Conservation (phyloP, 179 eudicot species). For the Nepenthes alata region DNA sequence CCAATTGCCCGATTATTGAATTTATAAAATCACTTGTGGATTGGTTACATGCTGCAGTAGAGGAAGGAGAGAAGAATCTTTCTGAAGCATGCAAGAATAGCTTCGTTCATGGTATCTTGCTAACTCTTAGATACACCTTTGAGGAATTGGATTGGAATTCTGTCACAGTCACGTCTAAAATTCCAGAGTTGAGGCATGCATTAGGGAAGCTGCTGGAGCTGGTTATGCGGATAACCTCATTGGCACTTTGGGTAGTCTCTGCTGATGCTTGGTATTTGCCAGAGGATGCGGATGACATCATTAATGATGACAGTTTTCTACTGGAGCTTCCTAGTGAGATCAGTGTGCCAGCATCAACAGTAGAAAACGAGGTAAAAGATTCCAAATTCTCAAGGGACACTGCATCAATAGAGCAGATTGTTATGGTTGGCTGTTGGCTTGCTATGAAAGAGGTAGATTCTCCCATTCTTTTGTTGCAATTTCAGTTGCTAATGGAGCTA, state of each 20-base stretch:
- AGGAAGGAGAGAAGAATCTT: conserved; percentile 81
- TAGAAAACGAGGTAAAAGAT: conserved; percentile 25
- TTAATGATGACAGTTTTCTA: conserved; percentile 46
- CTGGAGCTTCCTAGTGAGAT: conserved; percentile 32
- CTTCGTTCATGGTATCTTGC: conserved; percentile 91
- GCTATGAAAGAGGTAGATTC: conserved; percentile 94
- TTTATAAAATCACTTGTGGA: conserved; percentile 69
- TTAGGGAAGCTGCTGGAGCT: conserved; percentile 66
- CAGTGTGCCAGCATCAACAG: conserved; percentile 16
- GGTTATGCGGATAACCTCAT: conserved; percentile 66
- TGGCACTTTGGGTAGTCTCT: conserved; percentile 95
- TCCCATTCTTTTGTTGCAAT: neutral
- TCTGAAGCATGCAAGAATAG: conserved; percentile 79
- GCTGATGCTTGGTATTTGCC: conserved; percentile 90
- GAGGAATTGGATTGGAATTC: conserved; percentile 94
- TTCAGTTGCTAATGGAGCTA: neutral
- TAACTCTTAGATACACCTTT: conserved; percentile 79
- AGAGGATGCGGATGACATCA: conserved; percentile 68
- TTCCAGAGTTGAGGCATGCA: conserved; percentile 46
- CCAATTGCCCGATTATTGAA: conserved; percentile 34
- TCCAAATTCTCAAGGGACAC: conserved; percentile 23
- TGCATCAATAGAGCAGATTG: conserved; percentile 64
- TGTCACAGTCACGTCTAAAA: conserved; percentile 24
- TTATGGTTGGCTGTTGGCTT: conserved; percentile 99
- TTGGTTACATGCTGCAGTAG: conserved; percentile 63